These are phyloP conservation scores for Epichloe bromicola DNA, from an alignment of 2,329 filamentous ascomycete genomes.

Conservation along the genomic window DNA sequence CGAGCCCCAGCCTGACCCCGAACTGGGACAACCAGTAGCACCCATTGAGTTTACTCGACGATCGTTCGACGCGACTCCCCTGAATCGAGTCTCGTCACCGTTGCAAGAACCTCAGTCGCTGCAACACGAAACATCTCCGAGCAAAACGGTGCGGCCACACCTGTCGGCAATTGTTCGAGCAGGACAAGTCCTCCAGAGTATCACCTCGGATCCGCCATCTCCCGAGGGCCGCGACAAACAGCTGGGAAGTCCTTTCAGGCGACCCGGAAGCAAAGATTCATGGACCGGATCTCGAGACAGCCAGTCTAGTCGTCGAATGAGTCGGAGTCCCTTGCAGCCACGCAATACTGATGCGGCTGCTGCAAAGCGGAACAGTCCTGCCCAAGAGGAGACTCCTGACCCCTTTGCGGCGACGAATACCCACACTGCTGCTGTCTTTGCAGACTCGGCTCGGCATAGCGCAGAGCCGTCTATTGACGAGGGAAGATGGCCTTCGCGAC, in stretches of 20 bases:
- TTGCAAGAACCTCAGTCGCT: constrained; percentile 20
- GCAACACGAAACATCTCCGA: constrained; percentile 15
- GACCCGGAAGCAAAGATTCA: constrained; percentile 23
- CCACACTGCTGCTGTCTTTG: constrained; percentile 19
- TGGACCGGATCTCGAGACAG: constrained; percentile 17
- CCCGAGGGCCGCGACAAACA: constrained; percentile 37
- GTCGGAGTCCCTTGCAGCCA: constrained; percentile 18
- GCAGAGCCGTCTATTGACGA: constrained; percentile 7
- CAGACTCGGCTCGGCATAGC: constrained; percentile 19
- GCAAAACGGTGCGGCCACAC: constrained; percentile 26
- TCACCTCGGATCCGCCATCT: constrained; percentile 46
- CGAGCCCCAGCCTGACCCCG: neutral
- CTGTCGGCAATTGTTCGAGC: constrained; percentile 47
- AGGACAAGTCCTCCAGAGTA: constrained; percentile 41
- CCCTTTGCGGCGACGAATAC: constrained; percentile 13
- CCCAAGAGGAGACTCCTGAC: constrained; percentile 18
- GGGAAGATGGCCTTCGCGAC: constrained; percentile 9
- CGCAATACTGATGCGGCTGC: constrained; percentile 6
- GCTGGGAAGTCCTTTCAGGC: constrained; percentile 43
- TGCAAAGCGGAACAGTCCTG: constrained; percentile 7
- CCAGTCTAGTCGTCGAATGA: constrained; percentile 13
- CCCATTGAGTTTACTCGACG: constrained; percentile 12
- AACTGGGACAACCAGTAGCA: constrained; percentile 1
- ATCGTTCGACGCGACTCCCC: constrained; percentile 16
- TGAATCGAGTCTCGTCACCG: constrained; percentile 27